Evolutionary conservation across 2,329 filamentous ascomycete species (phyloP), one percentile per base, ranked within the genome.

Genomic region (Davidsoniella virescens): DNA sequence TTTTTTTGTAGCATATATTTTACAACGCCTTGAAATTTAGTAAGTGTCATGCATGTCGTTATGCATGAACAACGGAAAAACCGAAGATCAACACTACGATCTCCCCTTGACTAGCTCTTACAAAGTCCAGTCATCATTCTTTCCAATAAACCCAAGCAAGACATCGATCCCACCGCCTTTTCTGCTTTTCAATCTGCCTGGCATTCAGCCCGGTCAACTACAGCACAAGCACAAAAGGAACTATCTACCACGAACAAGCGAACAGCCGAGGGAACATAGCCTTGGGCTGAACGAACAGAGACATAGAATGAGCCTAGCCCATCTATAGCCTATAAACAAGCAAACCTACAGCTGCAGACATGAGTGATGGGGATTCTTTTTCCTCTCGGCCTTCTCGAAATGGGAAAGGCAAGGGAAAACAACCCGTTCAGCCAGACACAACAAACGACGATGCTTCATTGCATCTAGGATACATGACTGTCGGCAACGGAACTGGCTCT

Each of bases 401-500:
- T 41, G 50, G 50, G 23, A 52, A 52, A 36, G 66, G 65, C 56
- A 78, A 78, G 64, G 73, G 72, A 57, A 75, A 75, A 63, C 59
- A 63, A 58, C 65, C 64, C 52, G 60, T 62, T 40, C 40, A 25
- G 16, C 50, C 56, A 54, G 59, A 62, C 56, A 40, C 38, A 10
- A 50, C 56, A 53, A 56, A 60, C 51, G 56, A 60, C 49, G 55
- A 59, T 39, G 52, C 56, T 48, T 55, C 29, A 17, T 26, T 56
- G 50, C 57, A 52, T 50, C 59, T 49, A 47, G 73, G 78, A 53
- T 95, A 88, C 65, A 85, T 94, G 81, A 93, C 86, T 4, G 85
- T 95, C 47, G 90, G 90, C 52, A 79, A 73, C 56, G 88, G 88
- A 49, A 80, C 81, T 50, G 47, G 47, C 20, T 88, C 88, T 17